A percentile compares a stretch with the other conserved stretches of the same genome.
Conservation (phyloP, 768 basidiomycete genomes). For the Coprinellus micaceus region DNA sequence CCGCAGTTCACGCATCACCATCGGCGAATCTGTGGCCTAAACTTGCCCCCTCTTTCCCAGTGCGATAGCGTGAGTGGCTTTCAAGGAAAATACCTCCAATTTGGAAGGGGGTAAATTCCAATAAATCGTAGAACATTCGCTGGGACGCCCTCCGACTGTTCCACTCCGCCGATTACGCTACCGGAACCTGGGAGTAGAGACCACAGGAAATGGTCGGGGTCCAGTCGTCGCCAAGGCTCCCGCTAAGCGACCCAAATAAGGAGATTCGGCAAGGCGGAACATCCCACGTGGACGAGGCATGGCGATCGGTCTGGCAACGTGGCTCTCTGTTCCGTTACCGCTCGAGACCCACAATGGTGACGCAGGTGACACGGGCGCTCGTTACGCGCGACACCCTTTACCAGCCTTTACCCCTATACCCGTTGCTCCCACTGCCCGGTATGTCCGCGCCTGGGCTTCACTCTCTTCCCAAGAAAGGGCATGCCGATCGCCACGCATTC, state of each 20-base stretch:
- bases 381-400: not conserved
- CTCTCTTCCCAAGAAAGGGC: not conserved
- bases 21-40: not conserved
- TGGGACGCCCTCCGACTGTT: not conserved
- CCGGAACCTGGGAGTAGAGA: not conserved
- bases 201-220: not conserved
- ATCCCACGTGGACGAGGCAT: not conserved
- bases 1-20: not conserved
- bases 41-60: too few relatives aligned
- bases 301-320: conserved; percentile 2
- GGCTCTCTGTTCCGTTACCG: conserved; percentile 5
- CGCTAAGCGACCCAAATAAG: not conserved
- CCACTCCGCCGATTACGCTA: not conserved
- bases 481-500: not conserved
- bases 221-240: not conserved
- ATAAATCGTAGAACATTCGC: too few relatives aligned
- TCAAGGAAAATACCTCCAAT: not conserved
- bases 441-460: not conserved
- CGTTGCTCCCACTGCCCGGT: not conserved
- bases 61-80: not conserved
- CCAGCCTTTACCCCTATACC: not conserved
- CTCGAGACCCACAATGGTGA: not conserved
- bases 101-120: not conserved
- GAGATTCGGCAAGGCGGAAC: not conserved
- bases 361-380: not conserved